Conservation (phyloP, 1,139 yeast species). For the Candida dubliniensis region DNA sequence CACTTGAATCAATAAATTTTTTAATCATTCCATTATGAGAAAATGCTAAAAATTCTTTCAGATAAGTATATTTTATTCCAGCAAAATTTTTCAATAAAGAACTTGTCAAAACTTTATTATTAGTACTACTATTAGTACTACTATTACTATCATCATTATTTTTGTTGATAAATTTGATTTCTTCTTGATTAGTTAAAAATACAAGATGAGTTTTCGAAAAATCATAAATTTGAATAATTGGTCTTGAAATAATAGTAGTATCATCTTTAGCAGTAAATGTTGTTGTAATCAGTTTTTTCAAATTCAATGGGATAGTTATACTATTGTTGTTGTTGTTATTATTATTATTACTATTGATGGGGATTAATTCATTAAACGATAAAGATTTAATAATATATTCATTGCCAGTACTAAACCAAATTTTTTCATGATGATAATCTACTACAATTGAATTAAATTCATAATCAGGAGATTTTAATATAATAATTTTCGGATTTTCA, state of each 20-base stretch:
- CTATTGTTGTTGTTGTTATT: not conserved
- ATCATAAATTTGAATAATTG: constrained; percentile 15
- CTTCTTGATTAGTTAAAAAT: constrained; percentile 32
- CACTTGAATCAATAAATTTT: constrained; percentile 15
- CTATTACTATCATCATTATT: constrained; percentile 1
- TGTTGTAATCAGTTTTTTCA: not conserved
- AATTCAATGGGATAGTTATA: not conserved
- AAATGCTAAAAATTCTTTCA: constrained; percentile 35
- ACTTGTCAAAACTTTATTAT: constrained; percentile 23
- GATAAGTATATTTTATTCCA: constrained; percentile 35
- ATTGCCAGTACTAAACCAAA: constrained; percentile 23
- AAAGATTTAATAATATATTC: constrained; percentile 11
- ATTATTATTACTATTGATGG: too few relatives aligned
- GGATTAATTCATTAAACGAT: constrained; percentile 16
- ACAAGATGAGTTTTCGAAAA: constrained; percentile 22
- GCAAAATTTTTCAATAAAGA: constrained; percentile 36
- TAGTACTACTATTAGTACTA: not conserved
- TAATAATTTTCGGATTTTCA: constrained; percentile 24
- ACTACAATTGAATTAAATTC: constrained; percentile 21
- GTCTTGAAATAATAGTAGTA: not conserved
- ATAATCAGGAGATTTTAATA: constrained; percentile 18
- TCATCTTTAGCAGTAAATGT: not conserved
- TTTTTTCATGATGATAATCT: constrained; percentile 22
- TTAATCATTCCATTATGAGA: constrained; percentile 43
- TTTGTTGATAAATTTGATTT: constrained; percentile 26